Base-by-base conservation (phyloP, 2,329 filamentous ascomycete genomes). In the Penicillium paneum region DNA sequence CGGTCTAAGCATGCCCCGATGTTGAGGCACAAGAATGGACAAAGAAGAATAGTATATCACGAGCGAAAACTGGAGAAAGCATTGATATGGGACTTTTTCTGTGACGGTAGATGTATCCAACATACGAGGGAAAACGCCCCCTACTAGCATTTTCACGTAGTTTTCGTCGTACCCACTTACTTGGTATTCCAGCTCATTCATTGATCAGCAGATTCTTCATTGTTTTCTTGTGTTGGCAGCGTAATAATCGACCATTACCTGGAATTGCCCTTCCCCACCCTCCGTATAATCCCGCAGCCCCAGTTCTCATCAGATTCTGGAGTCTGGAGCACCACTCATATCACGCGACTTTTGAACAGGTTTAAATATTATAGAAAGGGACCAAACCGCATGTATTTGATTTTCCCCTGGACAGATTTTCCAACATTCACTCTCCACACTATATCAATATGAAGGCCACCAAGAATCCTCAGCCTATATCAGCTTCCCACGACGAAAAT, bases 401-500 rank as follows among this genome's bases (percentile, higher is more conserved):
- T 35, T 43, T n/a, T 15, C n/a, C n/a, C 21, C 28, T 38, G 8
- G 15, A n/a, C 19, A 32, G 5, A 6, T n/a, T 34, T 21, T n/a
- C 19, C 8, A 3, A 8, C 29, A 21, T 34, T 26, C 42, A 24
- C 38, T 21, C n/a, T 38, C 12, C n/a, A 38, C 34, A 39, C 5
- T 28, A 31, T 6, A 42, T 26, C 52, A 60, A 24, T 32, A 67
- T 67, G 65, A 61, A 67, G 52, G 43, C 57, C 31, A 62, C 56
- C 8, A 58, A 62, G 39, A 62, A 63, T 38, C 51, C 59, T 41
- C 64, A 62, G 43, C 65, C 64, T 1, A 59, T 57, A 26, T 60
- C 59, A 42, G 50, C 65, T 31, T 64, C 64, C 24, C 65, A 68
- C 42, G 58, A 54, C 15, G 65, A 68, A 54, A 63, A 59, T 40